These are phyloP conservation scores for Botryotinia globosa DNA, from an alignment of 2,329 filamentous ascomycete species.

Conservation along the genomic window DNA sequence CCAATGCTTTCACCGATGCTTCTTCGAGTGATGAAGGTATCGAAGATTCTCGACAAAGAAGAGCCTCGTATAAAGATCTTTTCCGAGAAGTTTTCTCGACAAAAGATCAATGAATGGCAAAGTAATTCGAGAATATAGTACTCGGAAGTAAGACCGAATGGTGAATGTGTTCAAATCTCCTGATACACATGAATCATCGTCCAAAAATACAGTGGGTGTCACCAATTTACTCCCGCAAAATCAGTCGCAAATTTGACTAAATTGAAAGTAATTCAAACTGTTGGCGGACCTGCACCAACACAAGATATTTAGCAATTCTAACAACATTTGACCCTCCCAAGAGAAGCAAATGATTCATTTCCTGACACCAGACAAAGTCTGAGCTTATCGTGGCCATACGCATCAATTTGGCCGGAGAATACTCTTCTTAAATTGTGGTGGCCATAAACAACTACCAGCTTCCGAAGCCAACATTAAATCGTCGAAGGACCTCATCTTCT, in stretches of 20 bases:
- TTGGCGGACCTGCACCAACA: neutral
- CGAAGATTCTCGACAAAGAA: neutral
- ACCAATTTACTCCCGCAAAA: neutral
- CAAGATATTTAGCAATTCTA: neutral
- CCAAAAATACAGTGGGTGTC: accelerated
- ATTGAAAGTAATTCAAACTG: neutral
- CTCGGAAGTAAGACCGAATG: neutral
- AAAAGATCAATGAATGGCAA: neutral
- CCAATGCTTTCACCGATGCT: neutral
- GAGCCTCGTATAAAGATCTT: neutral
- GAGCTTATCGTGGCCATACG: neutral
- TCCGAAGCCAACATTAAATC: neutral
- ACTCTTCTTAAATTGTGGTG: neutral
- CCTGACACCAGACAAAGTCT: too few relatives aligned
- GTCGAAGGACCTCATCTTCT: neutral
- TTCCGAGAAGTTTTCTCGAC: too few relatives aligned
- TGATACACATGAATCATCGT: neutral
- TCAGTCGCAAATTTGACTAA: neutral
- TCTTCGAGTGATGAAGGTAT: neutral
- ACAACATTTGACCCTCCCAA: neutral
- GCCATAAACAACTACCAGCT: neutral
- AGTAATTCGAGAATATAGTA: too few relatives aligned
- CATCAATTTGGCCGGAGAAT: neutral
- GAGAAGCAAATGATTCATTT: neutral
- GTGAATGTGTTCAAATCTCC: too few relatives aligned